These are phyloP conservation scores for Bombardia bombarda DNA, from an alignment of 495 filamentous ascomycete species.

Conservation along the genomic window DNA sequence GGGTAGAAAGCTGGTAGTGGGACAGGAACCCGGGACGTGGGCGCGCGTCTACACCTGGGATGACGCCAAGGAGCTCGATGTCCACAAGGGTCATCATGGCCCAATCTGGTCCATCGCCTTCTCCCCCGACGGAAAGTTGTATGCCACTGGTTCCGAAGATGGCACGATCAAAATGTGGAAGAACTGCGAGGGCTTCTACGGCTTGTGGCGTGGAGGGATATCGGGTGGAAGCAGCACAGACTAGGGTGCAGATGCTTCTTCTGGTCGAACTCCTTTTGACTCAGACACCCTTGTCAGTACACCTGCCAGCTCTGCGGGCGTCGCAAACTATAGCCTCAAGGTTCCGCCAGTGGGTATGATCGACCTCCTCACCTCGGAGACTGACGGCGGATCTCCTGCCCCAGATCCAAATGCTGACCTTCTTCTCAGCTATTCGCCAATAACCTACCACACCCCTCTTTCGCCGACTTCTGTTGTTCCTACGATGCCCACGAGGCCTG, in stretches of 20 bases:
- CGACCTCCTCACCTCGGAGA: slow-evolving; percentile 8
- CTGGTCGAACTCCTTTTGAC: slow-evolving; percentile 8
- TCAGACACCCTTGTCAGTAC: slow-evolving; percentile 2
- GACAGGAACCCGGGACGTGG: slow-evolving; percentile 86
- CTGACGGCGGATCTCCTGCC: background rate
- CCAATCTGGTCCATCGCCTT: slow-evolving; percentile 94
- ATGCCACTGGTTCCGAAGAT: slow-evolving; percentile 93
- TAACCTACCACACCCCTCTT: slow-evolving; percentile 1
- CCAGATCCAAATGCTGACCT: slow-evolving; percentile 6
- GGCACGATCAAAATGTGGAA: slow-evolving; percentile 90
- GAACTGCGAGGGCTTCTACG: slow-evolving; percentile 49
- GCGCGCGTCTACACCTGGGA: slow-evolving; percentile 86
- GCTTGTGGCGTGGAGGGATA: slow-evolving; percentile 43
- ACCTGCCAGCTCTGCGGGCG: background rate
- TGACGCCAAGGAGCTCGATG: slow-evolving; percentile 70
- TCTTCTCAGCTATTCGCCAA: slow-evolving; percentile 5
- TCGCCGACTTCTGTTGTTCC: background rate
- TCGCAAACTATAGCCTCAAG: too few species aligned
- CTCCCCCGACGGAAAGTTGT: slow-evolving; percentile 89
- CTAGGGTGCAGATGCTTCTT: slow-evolving; percentile 17
- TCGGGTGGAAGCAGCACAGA: slow-evolving; percentile 21
- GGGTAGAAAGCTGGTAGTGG: slow-evolving; percentile 75
- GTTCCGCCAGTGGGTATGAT: background rate
- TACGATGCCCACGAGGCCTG: background rate
- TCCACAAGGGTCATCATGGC: slow-evolving; percentile 95